Conservation (phyloP, 176 grass and related monocot species). For the Aegilops tauschii region DNA sequence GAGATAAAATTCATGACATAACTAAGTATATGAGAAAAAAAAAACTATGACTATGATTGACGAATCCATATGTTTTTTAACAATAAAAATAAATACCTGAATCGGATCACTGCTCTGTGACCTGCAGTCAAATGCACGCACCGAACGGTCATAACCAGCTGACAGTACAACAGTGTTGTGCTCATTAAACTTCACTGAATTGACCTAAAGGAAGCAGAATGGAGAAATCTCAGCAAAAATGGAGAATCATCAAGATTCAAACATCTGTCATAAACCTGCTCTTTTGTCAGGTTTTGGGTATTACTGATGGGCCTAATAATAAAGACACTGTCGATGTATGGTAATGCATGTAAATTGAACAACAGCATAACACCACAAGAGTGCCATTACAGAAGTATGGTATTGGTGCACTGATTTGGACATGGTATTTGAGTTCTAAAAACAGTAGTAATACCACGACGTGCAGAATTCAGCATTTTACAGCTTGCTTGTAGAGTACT, state of each 20-base stretch:
- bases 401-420: neutral
- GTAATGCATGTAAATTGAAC: neutral
- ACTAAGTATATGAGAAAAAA: conserved; percentile 12
- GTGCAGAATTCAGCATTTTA: neutral
- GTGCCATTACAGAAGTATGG: neutral
- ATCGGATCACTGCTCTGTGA: conserved; percentile 91
- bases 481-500: neutral
- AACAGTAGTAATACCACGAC: neutral
- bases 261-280: neutral
- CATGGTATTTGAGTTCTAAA: neutral
- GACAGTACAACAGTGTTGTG: conserved; percentile 78
- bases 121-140: conserved; percentile 88
- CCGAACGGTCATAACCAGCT: conserved; percentile 81
- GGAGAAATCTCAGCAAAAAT: conserved; percentile 17
- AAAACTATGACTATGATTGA: neutral
- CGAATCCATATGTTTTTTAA: neutral
- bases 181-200: conserved; percentile 96
- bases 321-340: neutral
- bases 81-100: conserved; percentile 55
- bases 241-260: neutral
- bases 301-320: neutral
- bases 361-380: neutral
- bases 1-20: conserved; percentile 10
- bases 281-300: neutral
- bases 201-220: conserved; percentile 46